Conservation (phyloP, 2,329 filamentous ascomycete genomes). For the Colletotrichum sp. region DNA sequence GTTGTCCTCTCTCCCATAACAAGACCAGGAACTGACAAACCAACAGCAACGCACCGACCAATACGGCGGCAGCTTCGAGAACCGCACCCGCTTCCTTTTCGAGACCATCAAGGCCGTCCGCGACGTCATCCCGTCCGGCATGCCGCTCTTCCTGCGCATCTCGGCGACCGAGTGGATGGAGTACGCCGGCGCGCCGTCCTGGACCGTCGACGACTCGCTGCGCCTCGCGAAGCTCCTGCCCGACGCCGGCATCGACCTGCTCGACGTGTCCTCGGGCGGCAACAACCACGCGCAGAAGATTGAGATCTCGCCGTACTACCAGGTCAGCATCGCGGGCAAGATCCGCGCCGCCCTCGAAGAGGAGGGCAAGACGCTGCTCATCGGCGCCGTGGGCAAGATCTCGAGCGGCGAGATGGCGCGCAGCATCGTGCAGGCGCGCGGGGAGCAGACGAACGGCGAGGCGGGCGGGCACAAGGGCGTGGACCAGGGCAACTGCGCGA, state of each 20-base stretch:
- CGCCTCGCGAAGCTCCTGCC: constrained; percentile 74
- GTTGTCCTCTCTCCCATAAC: constrained; percentile 15
- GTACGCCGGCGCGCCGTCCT: constrained; percentile 50
- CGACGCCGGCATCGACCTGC: constrained; percentile 76
- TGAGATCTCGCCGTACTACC: constrained; percentile 68
- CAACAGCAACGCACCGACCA: constrained; percentile 60
- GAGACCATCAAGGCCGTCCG: constrained; percentile 59
- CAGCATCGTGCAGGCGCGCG: constrained; percentile 51
- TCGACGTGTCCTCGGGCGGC: constrained; percentile 83
- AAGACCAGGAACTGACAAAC: background rate
- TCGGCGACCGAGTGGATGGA: constrained; percentile 71
- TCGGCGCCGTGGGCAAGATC: constrained; percentile 79
- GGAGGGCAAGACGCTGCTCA: constrained; percentile 58
- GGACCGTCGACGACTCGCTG: constrained; percentile 74
- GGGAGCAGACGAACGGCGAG: constrained; percentile 32
- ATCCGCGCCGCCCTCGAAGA: constrained; percentile 70
- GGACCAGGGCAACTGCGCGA: constrained; percentile 5
- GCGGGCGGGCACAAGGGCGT: constrained; percentile 33
- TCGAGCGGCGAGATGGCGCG: constrained; percentile 72
- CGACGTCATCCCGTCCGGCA: constrained; percentile 54
- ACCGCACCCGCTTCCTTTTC: constrained; percentile 65
- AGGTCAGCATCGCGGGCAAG: constrained; percentile 73
- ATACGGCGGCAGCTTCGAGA: constrained; percentile 71
- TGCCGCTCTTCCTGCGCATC: constrained; percentile 64
- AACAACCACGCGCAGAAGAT: constrained; percentile 69